Evolutionary conservation across 2,329 filamentous ascomycete genomes (phyloP).

Genomic region (Fusarium sp.): DNA sequence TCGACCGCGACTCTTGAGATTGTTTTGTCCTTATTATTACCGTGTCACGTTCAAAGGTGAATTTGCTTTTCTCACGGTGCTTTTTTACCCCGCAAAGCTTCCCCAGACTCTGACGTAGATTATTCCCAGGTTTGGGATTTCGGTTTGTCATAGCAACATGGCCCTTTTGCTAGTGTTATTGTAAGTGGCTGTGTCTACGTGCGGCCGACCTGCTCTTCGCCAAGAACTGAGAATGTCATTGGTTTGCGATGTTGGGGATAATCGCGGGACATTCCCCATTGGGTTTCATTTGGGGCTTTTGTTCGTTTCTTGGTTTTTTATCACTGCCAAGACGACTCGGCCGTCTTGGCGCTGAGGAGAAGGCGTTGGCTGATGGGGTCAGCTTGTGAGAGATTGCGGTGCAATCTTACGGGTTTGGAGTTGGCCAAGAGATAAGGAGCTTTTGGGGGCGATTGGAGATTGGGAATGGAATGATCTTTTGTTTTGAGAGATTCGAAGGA

Average conservation of each 20-base stretch:
- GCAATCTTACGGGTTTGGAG: background rate
- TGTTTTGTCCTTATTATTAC: background rate
- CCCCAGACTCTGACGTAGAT: conserved; percentile 17
- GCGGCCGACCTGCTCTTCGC: conserved; percentile 7
- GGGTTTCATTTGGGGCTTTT: background rate
- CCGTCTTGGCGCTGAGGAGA: conserved; percentile 21
- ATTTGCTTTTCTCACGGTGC: background rate
- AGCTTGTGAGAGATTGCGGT: background rate
- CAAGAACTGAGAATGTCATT: conserved; percentile 1
- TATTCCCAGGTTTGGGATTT: conserved; percentile 9
- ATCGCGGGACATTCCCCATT: conserved; percentile 22
- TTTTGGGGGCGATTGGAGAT: conserved; percentile 1
- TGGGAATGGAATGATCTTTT: conserved; percentile 17
- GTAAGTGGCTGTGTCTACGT: conserved; percentile 16
- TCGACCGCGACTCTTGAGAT: conserved; percentile 1
- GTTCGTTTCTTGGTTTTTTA: conserved; percentile 8
- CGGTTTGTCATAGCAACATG: conserved; percentile 18
- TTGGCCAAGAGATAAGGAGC: conserved; percentile 28
- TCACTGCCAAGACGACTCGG: conserved; percentile 22
- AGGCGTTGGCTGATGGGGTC: background rate
- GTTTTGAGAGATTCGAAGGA: background rate
- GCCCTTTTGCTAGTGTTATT: background rate
- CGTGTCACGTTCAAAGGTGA: background rate
- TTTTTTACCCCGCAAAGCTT: conserved; percentile 28
- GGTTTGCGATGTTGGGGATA: conserved; percentile 15